These are phyloP conservation scores for Schizopora paradoxa DNA, from an alignment of 1,284 basidiomycete species.

Conservation along the genomic window DNA sequence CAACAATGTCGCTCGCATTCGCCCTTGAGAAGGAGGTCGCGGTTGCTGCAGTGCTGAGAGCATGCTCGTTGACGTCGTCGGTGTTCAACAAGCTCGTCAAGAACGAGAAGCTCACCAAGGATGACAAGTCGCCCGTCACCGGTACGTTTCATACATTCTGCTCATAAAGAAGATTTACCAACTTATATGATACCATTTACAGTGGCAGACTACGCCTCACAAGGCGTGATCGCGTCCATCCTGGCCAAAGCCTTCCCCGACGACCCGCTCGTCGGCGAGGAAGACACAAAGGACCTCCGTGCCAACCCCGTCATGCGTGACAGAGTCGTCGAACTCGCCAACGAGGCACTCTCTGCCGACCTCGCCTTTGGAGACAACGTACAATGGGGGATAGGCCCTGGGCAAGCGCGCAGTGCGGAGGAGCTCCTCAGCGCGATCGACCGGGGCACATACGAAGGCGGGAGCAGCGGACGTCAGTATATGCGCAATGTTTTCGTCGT, in stretches of 20 bases:
- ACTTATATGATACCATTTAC: slow-evolving; percentile 3
- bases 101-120: slow-evolving; percentile 85
- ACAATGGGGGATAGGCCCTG: slow-evolving; percentile 65
- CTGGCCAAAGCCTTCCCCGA: slow-evolving; percentile 71
- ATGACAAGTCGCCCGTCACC: slow-evolving; percentile 95
- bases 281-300: slow-evolving; percentile 83
- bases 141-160: slow-evolving; percentile 38
- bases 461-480: slow-evolving; percentile 67
- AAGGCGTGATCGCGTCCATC: slow-evolving; percentile 84
- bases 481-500: slow-evolving; percentile 10
- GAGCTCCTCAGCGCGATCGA: slow-evolving; percentile 85
- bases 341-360: slow-evolving; percentile 66
- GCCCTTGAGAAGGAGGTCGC: slow-evolving; percentile 66
- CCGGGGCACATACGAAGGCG: slow-evolving; percentile 78
- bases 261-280: slow-evolving; percentile 93
- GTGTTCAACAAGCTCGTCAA: slow-evolving; percentile 89
- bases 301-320: slow-evolving; percentile 49
- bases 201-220: slow-evolving; percentile 91
- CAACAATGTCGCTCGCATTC: slow-evolving; percentile 34
- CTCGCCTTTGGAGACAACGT: slow-evolving; percentile 45
- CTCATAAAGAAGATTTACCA: slow-evolving; percentile 9
- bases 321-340: slow-evolving; percentile 80
- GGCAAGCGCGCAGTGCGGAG: slow-evolving; percentile 40
- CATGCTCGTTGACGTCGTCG: slow-evolving; percentile 77
- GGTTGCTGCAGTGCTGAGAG: slow-evolving; percentile 85